Conservation (phyloP, 768 basidiomycete genomes). For the Sistotremastrum niveocremeum region DNA sequence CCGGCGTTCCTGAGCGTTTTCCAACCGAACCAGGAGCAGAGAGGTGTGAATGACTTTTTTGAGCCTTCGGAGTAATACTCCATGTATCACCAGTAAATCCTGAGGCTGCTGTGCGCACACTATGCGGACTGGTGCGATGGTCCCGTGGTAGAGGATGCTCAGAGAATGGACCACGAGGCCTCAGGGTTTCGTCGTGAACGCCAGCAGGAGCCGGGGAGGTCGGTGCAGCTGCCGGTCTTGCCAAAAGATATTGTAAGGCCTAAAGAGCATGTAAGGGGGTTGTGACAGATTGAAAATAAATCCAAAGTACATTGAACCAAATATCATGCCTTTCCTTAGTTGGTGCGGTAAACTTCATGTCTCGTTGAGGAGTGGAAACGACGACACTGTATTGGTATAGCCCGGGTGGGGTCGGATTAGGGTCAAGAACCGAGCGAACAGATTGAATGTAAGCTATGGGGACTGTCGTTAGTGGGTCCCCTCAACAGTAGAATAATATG, state of each 20-base stretch:
- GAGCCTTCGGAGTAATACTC: conserved; percentile 66
- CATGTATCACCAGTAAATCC: conserved; percentile 41
- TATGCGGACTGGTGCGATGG: conserved; percentile 50
- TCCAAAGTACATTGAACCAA: conserved; percentile 63
- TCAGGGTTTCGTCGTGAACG: conserved; percentile 10
- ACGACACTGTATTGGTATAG: conserved; percentile 87
- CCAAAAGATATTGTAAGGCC: conserved; percentile 85
- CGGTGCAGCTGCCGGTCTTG: conserved; percentile 39
- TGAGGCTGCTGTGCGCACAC: conserved; percentile 41
- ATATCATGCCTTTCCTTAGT: conserved; percentile 95
- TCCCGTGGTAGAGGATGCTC: conserved; percentile 37
- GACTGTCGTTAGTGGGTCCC: conserved; percentile 2
- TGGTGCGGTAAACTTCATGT: conserved; percentile 97
- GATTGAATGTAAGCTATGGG: conserved; percentile 79
- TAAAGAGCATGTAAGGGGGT: conserved; percentile 17
- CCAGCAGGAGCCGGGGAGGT: conserved; percentile 10
- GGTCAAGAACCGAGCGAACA: conserved; percentile 83
- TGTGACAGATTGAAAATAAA: conserved; percentile 6
- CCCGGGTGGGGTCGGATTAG: conserved; percentile 92
- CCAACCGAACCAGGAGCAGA: conserved; percentile 61
- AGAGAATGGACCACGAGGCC: conserved; percentile 37
- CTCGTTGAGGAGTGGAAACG: conserved; percentile 83
- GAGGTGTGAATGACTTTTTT: conserved; percentile 66
- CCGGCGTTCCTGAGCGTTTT: conserved; percentile 84
- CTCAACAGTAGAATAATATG: conserved; percentile 4